These are phyloP conservation scores for Trichoderma sp. DNA, from an alignment of 2,329 filamentous ascomycete genomes.

Conservation along the genomic window DNA sequence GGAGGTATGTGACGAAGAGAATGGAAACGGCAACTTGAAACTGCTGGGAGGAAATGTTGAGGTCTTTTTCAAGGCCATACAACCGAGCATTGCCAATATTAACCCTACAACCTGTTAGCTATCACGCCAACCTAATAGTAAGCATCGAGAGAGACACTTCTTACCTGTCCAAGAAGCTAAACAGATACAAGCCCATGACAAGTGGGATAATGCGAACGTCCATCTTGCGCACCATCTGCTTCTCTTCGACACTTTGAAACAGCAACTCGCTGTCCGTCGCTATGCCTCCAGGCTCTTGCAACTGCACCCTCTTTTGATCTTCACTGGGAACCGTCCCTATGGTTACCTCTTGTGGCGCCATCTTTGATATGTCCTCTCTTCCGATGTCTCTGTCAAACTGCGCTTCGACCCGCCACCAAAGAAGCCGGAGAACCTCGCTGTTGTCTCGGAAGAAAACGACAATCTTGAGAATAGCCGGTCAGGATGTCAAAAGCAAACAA, in stretches of 20 bases:
- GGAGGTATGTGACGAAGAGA: conserved; percentile 62
- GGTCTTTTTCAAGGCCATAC: conserved; percentile 62
- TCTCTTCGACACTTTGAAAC: conserved; percentile 37
- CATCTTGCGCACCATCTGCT: conserved; percentile 60
- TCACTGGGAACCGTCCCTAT: not conserved
- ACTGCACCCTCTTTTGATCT: not conserved
- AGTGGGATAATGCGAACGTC: conserved; percentile 63
- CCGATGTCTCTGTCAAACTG: not conserved
- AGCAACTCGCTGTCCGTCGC: conserved; percentile 1
- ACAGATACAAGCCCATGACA: conserved; percentile 67
- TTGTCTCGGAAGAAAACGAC: not conserved
- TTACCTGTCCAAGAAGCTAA: conserved; percentile 70
- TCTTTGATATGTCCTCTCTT: not conserved
- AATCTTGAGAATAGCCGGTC: not conserved
- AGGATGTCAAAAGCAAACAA: not conserved
- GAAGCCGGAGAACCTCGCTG: not conserved
- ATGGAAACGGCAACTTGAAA: conserved; percentile 68
- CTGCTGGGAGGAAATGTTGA: conserved; percentile 57
- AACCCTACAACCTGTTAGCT: conserved; percentile 41
- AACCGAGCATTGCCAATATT: conserved; percentile 72
- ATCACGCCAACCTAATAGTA: too few relatives aligned
- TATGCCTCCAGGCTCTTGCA: not conserved
- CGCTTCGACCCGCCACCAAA: not conserved
- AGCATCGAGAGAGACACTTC: not conserved
- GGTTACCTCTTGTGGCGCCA: not conserved